Percentiles rank a stretch among this genome's conserved stretches.
Evolutionary conservation across 106 monocot genomes (phyloP).

Genomic region (Hemerocallis citrina): DNA sequence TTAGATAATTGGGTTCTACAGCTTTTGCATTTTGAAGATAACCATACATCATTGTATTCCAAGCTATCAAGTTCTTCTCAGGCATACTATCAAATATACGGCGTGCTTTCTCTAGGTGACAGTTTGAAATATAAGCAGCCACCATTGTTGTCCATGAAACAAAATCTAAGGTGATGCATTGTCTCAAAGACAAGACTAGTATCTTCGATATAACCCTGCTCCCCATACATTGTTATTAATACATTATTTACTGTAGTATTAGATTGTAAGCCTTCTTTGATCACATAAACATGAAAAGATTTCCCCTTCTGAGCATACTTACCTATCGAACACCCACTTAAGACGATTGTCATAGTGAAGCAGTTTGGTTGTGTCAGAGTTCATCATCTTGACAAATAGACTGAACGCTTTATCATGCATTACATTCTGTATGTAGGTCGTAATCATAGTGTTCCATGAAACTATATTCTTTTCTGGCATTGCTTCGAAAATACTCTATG

Average conservation of each 20-base stretch:
- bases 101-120: conserved; percentile 13
- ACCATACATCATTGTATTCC: conserved; percentile 41
- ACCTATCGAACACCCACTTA: conserved; percentile 17
- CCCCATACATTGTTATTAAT: conserved; percentile 35
- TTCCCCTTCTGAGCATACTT: conserved; percentile 9
- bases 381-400: conserved; percentile 24
- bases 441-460: conserved; percentile 26
- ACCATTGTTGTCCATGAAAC: conserved; percentile 32
- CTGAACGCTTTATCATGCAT: conserved; percentile 21
- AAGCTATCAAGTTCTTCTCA: conserved; percentile 26
- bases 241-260: conserved; percentile 17
- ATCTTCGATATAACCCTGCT: conserved; percentile 12
- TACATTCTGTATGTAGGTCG: conserved; percentile 23
- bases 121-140: conserved; percentile 15
- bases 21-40: conserved; percentile 20
- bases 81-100: conserved; percentile 23
- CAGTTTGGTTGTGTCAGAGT: conserved; percentile 16
- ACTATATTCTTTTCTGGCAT: conserved; percentile 19
- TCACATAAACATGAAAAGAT: conserved; percentile 17
- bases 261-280: conserved; percentile 16
- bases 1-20: neutral
- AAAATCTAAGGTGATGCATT: conserved; percentile 15
- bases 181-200: conserved; percentile 20
- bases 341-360: conserved; percentile 27
- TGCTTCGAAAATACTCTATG: conserved; percentile 9